Evolutionary conservation across 208 protist species (phyloP).

Genomic region (Crithidia brevicula): DNA sequence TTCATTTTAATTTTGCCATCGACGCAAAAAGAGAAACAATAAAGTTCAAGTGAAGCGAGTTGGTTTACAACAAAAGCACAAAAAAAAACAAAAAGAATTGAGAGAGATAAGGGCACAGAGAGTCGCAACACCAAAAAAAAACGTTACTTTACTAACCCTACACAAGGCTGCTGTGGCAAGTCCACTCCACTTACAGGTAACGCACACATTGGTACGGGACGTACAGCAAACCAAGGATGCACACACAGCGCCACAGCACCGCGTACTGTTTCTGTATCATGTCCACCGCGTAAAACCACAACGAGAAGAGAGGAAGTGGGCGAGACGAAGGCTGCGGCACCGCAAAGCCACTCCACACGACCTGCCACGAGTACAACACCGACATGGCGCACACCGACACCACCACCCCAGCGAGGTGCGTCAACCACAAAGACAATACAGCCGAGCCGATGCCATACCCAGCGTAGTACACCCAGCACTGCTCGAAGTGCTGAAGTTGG

Average conservation of each 20-base stretch:
- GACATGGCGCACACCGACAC: conserved; percentile 52
- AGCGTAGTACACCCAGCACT: conserved; percentile 63
- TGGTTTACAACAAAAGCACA: too few relatives aligned
- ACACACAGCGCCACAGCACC: conserved; percentile 29
- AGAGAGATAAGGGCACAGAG: too few relatives aligned
- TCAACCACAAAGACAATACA: conserved; percentile 39
- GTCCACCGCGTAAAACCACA: conserved; percentile 54
- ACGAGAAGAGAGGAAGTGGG: conserved; percentile 47
- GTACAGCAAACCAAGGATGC: conserved; percentile 24
- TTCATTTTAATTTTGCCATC: too few relatives aligned
- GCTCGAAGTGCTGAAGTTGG: conserved; percentile 63
- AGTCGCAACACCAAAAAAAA: too few relatives aligned
- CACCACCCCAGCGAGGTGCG: conserved; percentile 28
- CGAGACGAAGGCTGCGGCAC: conserved; percentile 37
- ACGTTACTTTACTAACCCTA: too few relatives aligned
- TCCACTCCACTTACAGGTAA: too few relatives aligned
- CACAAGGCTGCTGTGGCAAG: too few relatives aligned
- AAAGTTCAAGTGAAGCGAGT: too few relatives aligned
- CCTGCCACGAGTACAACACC: conserved; percentile 61
- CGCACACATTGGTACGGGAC: conserved; percentile 14
- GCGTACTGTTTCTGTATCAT: conserved; percentile 25
- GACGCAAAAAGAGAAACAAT: too few relatives aligned
- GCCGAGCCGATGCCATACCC: conserved; percentile 57
- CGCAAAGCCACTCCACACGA: conserved; percentile 54
- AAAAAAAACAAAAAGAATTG: too few relatives aligned